Evolutionary conservation across 2,329 filamentous ascomycete genomes (phyloP), one percentile per base, ranked within the genome.

Genomic region (Penicillium brevicompactum): DNA sequence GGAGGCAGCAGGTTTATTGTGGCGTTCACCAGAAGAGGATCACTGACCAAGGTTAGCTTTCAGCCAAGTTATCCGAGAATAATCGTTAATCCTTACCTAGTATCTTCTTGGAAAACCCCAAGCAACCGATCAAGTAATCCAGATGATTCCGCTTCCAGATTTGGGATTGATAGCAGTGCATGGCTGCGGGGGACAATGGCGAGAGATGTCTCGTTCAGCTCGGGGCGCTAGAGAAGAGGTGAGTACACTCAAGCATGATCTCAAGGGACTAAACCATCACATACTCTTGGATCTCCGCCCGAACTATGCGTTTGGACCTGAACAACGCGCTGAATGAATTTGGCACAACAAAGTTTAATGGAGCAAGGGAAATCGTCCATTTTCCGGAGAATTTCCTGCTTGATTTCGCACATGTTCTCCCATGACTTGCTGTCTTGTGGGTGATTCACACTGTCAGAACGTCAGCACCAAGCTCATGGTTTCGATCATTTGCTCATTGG

Each of bases 281-380:
- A 73, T 84, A 96, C 91, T 79, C 91, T 87, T 64, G 90, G 89
- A 70, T 97, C 93, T 53, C 86, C 81, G 63, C 90, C 89, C 55
- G 88, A 78, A 45, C 91, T 91, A n/a, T 88, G 87, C 10, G 91
- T 97, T 75, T 99, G 93, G 16, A 92, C 90, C 62, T 97, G 84
- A 43, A 99, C 89, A 43, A 97, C 91, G 60, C 91, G 87, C 77
- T 99, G 93, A 37, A 91, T 88, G 74, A 99, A 99, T 75, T 99
- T 99, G 82, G 97, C 88, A 78, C 94, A 97, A 80, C 92, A 96
- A 72, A 97, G 88, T 66, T 88, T 88, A 60, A 97, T 85, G 2
- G 91, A 88, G 11, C 88, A 82, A 13, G 85, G 78, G 16, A 90
- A 87, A 42, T 81, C 84, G 65, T 97, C 93, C 93, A 95, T 97